Conservation (phyloP, 2,329 filamentous ascomycete species). For the Phyllosticta citriasiana region DNA sequence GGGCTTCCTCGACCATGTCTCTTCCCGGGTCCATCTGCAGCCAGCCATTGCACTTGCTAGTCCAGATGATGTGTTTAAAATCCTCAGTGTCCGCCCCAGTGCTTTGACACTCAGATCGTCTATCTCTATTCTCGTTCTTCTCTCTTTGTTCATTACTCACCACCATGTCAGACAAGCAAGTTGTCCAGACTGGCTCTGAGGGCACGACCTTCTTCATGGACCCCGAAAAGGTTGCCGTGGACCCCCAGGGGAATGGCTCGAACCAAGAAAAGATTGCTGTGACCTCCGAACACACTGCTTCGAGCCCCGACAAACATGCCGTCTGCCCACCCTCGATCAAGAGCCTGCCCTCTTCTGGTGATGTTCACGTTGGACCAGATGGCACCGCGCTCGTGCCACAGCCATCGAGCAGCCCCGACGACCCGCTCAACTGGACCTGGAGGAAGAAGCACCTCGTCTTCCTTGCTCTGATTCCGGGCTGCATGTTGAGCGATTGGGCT, state of each 20-base stretch:
- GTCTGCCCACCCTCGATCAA: neutral
- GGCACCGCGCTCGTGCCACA: constrained; percentile 17
- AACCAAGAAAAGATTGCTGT: neutral
- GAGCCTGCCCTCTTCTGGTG: neutral
- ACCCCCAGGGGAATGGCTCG: too few relatives aligned
- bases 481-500: constrained; percentile 16
- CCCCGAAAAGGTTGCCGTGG: neutral
- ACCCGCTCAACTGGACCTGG: constrained; percentile 26
- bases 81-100: neutral
- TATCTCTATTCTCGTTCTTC: neutral
- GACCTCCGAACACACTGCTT: neutral
- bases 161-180: neutral
- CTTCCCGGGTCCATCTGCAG: neutral
- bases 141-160: neutral
- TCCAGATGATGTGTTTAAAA: neutral
- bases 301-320: neutral
- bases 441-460: constrained; percentile 18
- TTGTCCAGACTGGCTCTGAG: neutral
- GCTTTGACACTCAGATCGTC: neutral
- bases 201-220: neutral
- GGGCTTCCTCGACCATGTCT: neutral
- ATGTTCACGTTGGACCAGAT: neutral
- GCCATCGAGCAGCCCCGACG: constrained; percentile 18
- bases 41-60: neutral
- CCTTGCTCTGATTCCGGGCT: constrained; percentile 13